Evolutionary conservation across 2,329 filamentous ascomycete species (phyloP), one percentile per base, ranked within the genome.

Genomic region (Cladosporium sp.): DNA sequence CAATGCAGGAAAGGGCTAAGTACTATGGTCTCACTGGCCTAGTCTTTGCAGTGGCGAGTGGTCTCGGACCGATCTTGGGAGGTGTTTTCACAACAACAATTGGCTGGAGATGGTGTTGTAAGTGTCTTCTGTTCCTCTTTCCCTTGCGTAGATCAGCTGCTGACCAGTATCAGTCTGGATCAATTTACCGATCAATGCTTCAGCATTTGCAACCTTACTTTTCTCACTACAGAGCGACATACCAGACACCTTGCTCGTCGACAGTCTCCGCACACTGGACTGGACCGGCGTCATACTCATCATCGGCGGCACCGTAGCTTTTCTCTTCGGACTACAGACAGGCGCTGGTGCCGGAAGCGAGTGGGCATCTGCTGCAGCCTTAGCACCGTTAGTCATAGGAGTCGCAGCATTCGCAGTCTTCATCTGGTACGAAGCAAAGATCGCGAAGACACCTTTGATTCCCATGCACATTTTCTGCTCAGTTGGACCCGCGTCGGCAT

Each of bases 371-470:
- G 72, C 80, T 0, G 82, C 80, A 55, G 79, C 84, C 6, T 80
- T 84, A 40, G 81, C 78, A 37, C 69, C 84, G 5, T 76, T 84
- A 8, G 73, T 84, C 0, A 77, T 83, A 40, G 82, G 82, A 65
- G 68, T 84, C 20, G 59, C 88, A 30, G 79, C 81, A 3, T 66
- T 69, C 36, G 81, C 63, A 14, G 63, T 92, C 39, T 96, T 96
- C 72, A 75, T 87, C 64, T 49, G 90, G 28, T 84, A 87, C 66
- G 91, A 96, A 74, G 84, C 83, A 76, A 86, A 85, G 66, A 67
- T 90, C 30, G 89, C 91, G 52, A 83, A 81, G 59, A 9, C 42
- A 19, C 92, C 92, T 1, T 78, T 96, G 59, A 90, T 94, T 71
- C 91, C 91, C 0, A 74, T 88, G 14, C 79, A 82, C 0, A 76